These are phyloP conservation scores for Diaporthe sp. DNA, from an alignment of 2,329 filamentous ascomycete genomes.

Conservation along the genomic window DNA sequence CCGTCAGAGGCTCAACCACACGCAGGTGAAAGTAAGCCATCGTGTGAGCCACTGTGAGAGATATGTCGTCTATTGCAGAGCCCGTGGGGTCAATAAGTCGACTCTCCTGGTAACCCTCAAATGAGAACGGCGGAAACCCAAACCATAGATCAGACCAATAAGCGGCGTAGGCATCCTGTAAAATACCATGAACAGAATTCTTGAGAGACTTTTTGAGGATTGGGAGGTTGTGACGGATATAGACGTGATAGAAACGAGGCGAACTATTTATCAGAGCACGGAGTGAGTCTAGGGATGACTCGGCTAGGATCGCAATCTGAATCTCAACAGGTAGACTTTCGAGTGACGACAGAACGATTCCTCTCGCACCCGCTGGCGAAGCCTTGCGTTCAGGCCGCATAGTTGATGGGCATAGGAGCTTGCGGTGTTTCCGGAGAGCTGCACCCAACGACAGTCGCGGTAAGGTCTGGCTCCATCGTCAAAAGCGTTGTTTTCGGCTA, in stretches of 20 bases:
- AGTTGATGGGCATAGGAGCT: too few species aligned
- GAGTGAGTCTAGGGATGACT: background rate
- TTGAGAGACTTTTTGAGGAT: background rate
- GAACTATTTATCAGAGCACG: background rate
- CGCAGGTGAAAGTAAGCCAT: constrained; percentile 36
- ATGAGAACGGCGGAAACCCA: background rate
- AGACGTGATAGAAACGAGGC: constrained; percentile 11
- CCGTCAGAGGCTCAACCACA: constrained; percentile 41
- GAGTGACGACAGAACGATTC: background rate
- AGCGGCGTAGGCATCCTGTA: constrained; percentile 4
- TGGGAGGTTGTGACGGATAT: background rate
- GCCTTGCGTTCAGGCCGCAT: background rate
- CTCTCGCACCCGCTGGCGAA: too few species aligned
- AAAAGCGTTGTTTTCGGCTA: background rate
- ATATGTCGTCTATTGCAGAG: background rate
- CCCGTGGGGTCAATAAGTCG: background rate
- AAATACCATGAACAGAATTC: background rate
- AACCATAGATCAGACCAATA: background rate
- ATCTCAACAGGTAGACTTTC: constrained; percentile 20
- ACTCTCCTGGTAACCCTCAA: constrained; percentile 9
- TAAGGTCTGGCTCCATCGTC: background rate
- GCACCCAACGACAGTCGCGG: too few species aligned
- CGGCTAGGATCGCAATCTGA: background rate
- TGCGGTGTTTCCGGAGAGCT: too few species aligned
- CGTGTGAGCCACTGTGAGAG: background rate